Conservation (phyloP, 2,329 filamentous ascomycete species). For the Coccinonectria pachysandricola region DNA sequence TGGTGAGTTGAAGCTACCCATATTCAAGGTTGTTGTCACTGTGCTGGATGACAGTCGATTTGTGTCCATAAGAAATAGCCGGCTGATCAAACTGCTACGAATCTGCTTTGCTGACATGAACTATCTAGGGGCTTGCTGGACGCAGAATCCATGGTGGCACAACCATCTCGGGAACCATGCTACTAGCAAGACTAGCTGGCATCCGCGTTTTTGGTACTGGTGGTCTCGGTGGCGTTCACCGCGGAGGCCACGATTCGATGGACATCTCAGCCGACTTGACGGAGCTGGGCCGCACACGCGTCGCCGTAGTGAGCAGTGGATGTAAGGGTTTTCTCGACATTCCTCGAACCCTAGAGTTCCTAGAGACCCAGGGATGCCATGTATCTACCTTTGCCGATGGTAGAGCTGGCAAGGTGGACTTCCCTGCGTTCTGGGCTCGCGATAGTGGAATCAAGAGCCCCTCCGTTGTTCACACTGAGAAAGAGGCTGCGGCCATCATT, state of each 20-base stretch:
- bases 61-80: no score
- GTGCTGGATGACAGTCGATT: no score
- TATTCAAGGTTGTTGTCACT: no score
- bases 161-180: conserved; percentile 86
- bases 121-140: conserved; percentile 48
- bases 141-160: conserved; percentile 75
- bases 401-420: conserved; percentile 60
- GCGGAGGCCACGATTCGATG: conserved; percentile 75
- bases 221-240: conserved; percentile 87
- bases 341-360: conserved; percentile 70
- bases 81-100: no score
- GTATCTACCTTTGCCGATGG: conserved; percentile 88
- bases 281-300: conserved; percentile 79
- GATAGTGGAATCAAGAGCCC: conserved; percentile 80
- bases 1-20: conserved; percentile 42
- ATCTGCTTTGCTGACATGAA: not conserved
- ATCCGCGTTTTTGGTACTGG: conserved; percentile 93
- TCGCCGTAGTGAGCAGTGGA: conserved; percentile 81
- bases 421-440: conserved; percentile 86
- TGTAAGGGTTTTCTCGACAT: conserved; percentile 97
- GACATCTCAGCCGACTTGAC: conserved; percentile 94
- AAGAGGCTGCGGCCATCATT: conserved; percentile 82
- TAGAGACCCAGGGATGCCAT: conserved; percentile 63
- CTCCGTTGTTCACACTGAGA: conserved; percentile 60
- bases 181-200: conserved; percentile 75